These are phyloP conservation scores for Coprinopsis strossmayeri DNA, from an alignment of 768 basidiomycete genomes.

Conservation along the genomic window DNA sequence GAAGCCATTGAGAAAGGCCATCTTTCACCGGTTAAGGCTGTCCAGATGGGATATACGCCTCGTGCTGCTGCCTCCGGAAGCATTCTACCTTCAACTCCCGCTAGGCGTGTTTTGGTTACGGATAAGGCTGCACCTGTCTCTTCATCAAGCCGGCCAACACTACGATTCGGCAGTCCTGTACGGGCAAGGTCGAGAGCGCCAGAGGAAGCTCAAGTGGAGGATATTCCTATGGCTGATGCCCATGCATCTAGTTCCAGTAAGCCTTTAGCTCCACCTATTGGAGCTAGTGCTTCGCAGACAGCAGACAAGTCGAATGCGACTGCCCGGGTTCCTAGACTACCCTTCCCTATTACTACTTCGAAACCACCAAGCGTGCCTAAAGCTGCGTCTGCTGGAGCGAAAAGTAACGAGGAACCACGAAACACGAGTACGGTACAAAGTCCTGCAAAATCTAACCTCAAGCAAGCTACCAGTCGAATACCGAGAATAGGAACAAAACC, in stretches of 20 bases:
- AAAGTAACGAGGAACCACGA: background rate
- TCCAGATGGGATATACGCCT: conserved; percentile 25
- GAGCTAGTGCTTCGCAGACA: background rate
- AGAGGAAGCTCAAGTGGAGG: background rate
- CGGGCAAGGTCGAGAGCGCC: conserved; percentile 7
- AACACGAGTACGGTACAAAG: conserved; percentile 11
- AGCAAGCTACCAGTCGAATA: conserved; percentile 51
- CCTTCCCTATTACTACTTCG: conserved; percentile 26
- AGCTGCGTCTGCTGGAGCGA: conserved; percentile 6
- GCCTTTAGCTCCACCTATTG: background rate
- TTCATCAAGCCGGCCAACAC: conserved; percentile 6
- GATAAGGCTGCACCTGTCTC: conserved; percentile 17
- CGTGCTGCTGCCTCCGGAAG: conserved; percentile 8
- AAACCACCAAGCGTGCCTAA: background rate
- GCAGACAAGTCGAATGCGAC: conserved; percentile 6
- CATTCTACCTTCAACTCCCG: conserved; percentile 15
- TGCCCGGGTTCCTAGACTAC: conserved; percentile 18
- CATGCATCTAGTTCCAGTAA: background rate
- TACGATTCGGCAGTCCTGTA: conserved; percentile 6
- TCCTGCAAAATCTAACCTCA: conserved; percentile 38
- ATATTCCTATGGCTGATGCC: background rate
- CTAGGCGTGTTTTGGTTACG: conserved; percentile 18
- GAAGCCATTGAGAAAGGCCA: conserved; percentile 45
- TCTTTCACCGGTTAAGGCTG: conserved; percentile 41
- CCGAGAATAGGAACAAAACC: conserved; percentile 56